A percentile compares a stretch with the other conserved stretches of the same genome.
Conservation (phyloP, 2,329 filamentous ascomycete genomes). For the Talaromyces marneffei region DNA sequence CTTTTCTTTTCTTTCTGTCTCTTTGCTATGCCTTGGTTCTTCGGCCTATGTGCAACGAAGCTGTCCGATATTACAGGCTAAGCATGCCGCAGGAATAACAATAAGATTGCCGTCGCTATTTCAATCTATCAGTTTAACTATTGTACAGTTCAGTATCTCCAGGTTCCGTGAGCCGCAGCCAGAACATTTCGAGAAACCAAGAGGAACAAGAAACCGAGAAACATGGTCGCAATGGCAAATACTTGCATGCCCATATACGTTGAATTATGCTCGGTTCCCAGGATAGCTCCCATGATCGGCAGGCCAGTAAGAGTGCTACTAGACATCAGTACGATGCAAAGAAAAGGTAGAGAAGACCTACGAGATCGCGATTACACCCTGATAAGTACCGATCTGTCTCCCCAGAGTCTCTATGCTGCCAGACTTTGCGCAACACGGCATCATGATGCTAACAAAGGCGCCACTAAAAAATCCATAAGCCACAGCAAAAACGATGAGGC, state of each 20-base stretch:
- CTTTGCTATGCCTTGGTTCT: background rate
- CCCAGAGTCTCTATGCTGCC: slow-evolving; percentile 29
- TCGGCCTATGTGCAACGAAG: background rate
- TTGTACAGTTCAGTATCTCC: background rate
- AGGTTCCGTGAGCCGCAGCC: background rate
- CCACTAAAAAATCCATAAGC: slow-evolving; percentile 27
- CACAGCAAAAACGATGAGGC: slow-evolving; percentile 25
- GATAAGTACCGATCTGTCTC: slow-evolving; percentile 29
- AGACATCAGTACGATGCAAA: background rate
- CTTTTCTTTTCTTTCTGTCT: background rate
- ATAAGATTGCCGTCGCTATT: background rate
- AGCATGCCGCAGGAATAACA: background rate
- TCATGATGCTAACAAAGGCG: slow-evolving; percentile 23
- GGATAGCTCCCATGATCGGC: slow-evolving; percentile 25
- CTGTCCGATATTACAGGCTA: background rate
- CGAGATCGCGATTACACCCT: slow-evolving; percentile 21
- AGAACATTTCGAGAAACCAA: background rate
- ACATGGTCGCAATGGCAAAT: slow-evolving; percentile 17
- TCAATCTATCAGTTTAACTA: background rate
- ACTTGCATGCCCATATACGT: slow-evolving; percentile 24
- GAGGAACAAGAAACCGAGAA: slow-evolving; percentile 9
- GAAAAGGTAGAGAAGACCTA: slow-evolving; percentile 14
- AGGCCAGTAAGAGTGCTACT: slow-evolving; percentile 20
- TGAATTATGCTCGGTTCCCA: slow-evolving; percentile 17
- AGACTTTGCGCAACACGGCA: slow-evolving; percentile 27